Percentiles rank a stretch among this genome's conserved stretches.
Conservation (phyloP, 1,139 yeast genomes). For the Geotrichum australiense region DNA sequence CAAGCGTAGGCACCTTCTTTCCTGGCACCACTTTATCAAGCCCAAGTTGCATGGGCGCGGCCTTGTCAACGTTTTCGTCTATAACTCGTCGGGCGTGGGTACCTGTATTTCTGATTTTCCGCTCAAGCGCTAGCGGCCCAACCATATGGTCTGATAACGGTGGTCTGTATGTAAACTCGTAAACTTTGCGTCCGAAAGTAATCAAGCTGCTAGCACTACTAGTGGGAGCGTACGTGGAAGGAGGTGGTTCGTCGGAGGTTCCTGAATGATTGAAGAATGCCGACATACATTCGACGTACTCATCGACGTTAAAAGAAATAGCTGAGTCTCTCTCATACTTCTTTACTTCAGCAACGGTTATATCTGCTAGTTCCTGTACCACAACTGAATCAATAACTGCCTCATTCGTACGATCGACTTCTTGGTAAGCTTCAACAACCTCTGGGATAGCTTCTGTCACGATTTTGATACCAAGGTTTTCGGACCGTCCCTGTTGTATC, state of each 20-base stretch:
- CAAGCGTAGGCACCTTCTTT: conserved; percentile 32
- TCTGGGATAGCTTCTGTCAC: conserved; percentile 12
- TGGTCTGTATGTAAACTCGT: conserved; percentile 43
- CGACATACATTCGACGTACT: conserved; percentile 40
- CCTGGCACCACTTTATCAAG: conserved; percentile 33
- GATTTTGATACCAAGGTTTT: conserved; percentile 10
- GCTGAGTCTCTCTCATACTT: conserved; percentile 18
- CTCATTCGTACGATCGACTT: conserved; percentile 19
- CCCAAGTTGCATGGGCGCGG: conserved; percentile 48
- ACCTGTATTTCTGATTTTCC: conserved; percentile 32
- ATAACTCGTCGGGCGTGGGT: conserved; percentile 15
- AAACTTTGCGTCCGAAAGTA: conserved; percentile 50
- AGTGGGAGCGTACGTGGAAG: conserved; percentile 5
- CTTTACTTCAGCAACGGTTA: conserved; percentile 18
- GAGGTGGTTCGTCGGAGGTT: background rate
- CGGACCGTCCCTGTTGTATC: conserved; percentile 6
- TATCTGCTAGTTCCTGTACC: conserved; percentile 17
- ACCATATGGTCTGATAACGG: conserved; percentile 53
- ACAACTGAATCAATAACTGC: conserved; percentile 21
- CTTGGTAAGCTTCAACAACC: conserved; percentile 18
- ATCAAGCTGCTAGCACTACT: conserved; percentile 7
- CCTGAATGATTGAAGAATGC: conserved; percentile 34
- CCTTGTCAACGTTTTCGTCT: conserved; percentile 36
- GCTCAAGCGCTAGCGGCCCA: conserved; percentile 67
- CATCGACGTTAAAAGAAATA: conserved; percentile 41